phyloP scores from a whole-genome alignment of 306 rosid genomes.

The Purshia tridentata region DNA sequence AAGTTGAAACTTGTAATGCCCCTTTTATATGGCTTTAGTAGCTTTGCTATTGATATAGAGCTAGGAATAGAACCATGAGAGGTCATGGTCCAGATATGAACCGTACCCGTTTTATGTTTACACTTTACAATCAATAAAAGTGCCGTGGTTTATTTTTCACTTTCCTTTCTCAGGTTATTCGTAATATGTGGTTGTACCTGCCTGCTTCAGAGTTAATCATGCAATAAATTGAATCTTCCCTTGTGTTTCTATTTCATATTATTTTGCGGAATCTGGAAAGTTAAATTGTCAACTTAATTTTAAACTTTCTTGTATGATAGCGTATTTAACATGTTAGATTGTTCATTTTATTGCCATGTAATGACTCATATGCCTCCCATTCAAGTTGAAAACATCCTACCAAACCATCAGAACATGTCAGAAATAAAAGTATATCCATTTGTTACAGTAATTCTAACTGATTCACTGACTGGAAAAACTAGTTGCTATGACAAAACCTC shows the following conservation, averaged over 20 bases:
- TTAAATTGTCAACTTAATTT: background rate
- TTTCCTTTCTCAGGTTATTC: background rate
- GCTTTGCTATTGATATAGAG: background rate
- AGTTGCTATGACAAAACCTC: no score
- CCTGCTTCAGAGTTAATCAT: background rate
- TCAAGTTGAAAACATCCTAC: no score
- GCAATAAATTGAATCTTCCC: background rate
- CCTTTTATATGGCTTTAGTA: conserved; percentile 5
- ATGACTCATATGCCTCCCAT: no score
- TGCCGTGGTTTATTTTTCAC: background rate
- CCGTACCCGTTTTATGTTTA: background rate
- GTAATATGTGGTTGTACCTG: background rate
- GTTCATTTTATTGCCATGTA: no score
- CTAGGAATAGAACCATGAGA: background rate
- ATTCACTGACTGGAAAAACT: no score
- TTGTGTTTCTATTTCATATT: background rate
- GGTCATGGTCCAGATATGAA: background rate
- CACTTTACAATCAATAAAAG: background rate
- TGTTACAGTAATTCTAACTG: no score
- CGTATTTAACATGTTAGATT: background rate
- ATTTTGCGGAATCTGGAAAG: background rate
- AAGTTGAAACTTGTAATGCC: conserved; percentile 10
- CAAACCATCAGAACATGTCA: no score
- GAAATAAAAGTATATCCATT: no score
- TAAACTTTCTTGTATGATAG: background rate